A percentile compares a stretch with the other conserved stretches of the same genome.
Evolutionary conservation across 2,329 filamentous ascomycete species (phyloP).

Genomic region (Diplocarpon rosae): DNA sequence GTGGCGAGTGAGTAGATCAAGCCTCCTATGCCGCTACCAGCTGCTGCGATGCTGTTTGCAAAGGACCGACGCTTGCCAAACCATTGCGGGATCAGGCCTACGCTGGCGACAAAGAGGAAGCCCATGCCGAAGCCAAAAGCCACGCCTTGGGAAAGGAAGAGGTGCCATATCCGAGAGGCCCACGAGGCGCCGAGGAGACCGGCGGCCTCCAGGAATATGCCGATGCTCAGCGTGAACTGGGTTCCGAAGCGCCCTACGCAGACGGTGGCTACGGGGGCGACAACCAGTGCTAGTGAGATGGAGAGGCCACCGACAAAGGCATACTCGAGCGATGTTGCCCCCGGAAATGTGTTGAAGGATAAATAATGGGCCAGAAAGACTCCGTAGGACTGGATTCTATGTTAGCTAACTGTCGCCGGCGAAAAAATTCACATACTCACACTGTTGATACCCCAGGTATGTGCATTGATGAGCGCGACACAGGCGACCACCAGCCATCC

Average conservation of each 20-base stretch:
- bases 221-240: conserved; percentile 50
- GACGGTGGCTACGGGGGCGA: conserved; percentile 45
- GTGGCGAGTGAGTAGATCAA: conserved; percentile 41
- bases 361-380: conserved; percentile 72
- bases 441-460: conserved; percentile 35
- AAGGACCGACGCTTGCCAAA: conserved; percentile 44
- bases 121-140: conserved; percentile 73
- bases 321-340: conserved; percentile 53
- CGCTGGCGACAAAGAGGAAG: conserved; percentile 59
- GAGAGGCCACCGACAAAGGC: conserved; percentile 69
- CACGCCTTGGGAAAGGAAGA: conserved; percentile 64
- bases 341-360: conserved; percentile 47
- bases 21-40: conserved; percentile 63
- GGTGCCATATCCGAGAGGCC: conserved; percentile 57
- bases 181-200: conserved; percentile 63
- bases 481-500: conserved; percentile 43
- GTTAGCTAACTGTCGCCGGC: conserved; percentile 6
- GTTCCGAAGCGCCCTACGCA: conserved; percentile 50
- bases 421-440: conserved; percentile 13
- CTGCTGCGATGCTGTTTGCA: conserved; percentile 53
- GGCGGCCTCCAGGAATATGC: conserved; percentile 50
- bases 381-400: conserved; percentile 47
- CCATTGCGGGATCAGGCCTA: conserved; percentile 49
- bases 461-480: conserved; percentile 33
- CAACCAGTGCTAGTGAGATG: conserved; percentile 52